These are phyloP conservation scores for Lepidium didymum DNA, from an alignment of 345 rosid genomes.

Conservation along the genomic window DNA sequence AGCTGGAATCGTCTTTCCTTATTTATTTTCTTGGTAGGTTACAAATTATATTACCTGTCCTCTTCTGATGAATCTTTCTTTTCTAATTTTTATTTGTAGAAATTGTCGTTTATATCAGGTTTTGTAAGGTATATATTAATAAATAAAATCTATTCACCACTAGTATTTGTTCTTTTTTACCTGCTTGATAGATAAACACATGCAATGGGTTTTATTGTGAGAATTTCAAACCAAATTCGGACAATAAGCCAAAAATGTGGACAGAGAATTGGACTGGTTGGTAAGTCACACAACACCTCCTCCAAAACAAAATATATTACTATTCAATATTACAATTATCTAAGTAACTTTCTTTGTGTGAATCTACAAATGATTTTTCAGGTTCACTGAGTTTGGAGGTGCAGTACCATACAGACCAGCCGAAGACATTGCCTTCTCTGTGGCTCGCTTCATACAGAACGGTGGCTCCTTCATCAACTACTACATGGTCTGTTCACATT, in stretches of 20 bases:
- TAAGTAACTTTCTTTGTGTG: not conserved
- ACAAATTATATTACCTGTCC: not conserved
- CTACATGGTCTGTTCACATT: conserved; percentile 55
- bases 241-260: conserved; percentile 82
- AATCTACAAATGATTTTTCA: conserved; percentile 6
- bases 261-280: conserved; percentile 96
- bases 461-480: conserved; percentile 76
- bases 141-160: not conserved
- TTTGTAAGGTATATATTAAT: not conserved
- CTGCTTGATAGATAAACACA: conserved; percentile 49
- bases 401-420: conserved; percentile 67
- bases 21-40: not conserved
- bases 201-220: conserved; percentile 94
- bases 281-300: conserved; percentile 33
- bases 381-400: conserved; percentile 74
- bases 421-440: conserved; percentile 82
- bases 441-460: conserved; percentile 73
- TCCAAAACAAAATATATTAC: not conserved
- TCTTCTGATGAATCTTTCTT: not conserved
- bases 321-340: not conserved
- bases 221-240: conserved; percentile 54
- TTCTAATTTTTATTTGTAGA: not conserved
- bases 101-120: not conserved
- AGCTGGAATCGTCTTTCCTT: not conserved
- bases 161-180: not conserved